Base-by-base conservation (phyloP, 1,284 basidiomycete genomes). In the Apiotrichum laibachii region DNA sequence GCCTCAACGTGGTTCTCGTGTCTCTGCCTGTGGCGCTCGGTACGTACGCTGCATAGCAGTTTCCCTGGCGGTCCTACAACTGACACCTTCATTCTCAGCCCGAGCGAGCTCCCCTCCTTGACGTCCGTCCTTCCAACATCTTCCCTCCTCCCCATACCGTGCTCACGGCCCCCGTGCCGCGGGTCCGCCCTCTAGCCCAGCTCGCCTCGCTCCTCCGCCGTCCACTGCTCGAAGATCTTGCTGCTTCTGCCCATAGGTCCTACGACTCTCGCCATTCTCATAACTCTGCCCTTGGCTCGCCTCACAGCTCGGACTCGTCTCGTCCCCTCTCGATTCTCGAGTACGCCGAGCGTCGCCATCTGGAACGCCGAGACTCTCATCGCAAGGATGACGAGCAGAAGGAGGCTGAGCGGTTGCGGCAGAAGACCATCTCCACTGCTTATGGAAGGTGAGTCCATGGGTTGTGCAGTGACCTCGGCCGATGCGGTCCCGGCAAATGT, bases 371-470 rank as follows among this genome's bases (percentile, higher is more conserved):
- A 21, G 53, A 54, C 8, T 13, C 18, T 13, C 4, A 18, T 7
- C 43, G 35, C 13, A 35, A 39, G 13, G 53, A 53, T 6, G 26
- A 21, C 18, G 51, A 43, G 42, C 51, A 42, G 11, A 19, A 18
- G 2, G 51, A 33, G 31, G 42, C 34, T 15, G 44, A 54, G 19
- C 18, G 42, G 4, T 16, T 18, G 44, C 43, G 43, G 18, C 53
- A 54, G 19, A 31, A 55, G 22, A 61, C 35, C 55, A 65, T 67
- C 1, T 62, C 61, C 1, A 55, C 48, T 34, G 56, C 63, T 9
- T 67, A 62, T 57, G 61, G 56, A 5, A 57, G 54, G 66, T 67
- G 62, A 65, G 66, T 62, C 42, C 19, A 37, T 11, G 2, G n/a
- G n/a, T n/a, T n/a, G n/a, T n/a, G n/a, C n/a, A n/a, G 12, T 37